phyloP scores from a whole-genome alignment of 2,329 filamentous ascomycete species.

The Hypoxylon sp. region DNA sequence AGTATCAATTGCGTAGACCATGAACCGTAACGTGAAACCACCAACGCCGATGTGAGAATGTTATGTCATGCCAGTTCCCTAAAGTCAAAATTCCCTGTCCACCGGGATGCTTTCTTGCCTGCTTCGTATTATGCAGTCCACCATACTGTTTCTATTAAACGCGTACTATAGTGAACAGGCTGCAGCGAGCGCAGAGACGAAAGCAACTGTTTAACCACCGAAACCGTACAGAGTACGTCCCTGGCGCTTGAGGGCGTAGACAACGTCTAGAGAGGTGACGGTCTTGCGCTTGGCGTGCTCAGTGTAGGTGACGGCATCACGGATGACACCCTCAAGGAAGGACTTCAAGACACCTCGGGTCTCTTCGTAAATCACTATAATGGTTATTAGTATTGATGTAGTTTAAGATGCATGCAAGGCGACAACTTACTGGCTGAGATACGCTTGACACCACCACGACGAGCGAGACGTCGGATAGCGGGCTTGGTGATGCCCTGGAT shows the following conservation, averaged over 20 bases:
- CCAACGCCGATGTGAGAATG: constrained; percentile 45
- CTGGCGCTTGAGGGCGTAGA: constrained; percentile 71
- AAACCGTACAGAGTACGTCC: constrained; percentile 74
- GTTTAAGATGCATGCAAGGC: not conserved
- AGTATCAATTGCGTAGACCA: constrained; percentile 43
- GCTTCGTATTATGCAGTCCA: no score
- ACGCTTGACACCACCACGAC: constrained; percentile 99
- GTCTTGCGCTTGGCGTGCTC: constrained; percentile 85
- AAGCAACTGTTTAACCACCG: constrained; percentile 61
- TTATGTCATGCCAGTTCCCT: constrained; percentile 47
- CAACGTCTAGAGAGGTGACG: constrained; percentile 70
- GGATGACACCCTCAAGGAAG: constrained; percentile 84
- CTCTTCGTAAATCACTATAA: constrained; percentile 75
- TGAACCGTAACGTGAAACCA: constrained; percentile 41
- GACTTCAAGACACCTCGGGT: constrained; percentile 84
- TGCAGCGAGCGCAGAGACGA: not conserved
- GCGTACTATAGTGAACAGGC: constrained; percentile 15
- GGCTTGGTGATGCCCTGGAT: constrained; percentile 99
- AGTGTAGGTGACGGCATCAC: constrained; percentile 82
- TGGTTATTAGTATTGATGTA: constrained; percentile 25
- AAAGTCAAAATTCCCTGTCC: constrained; percentile 28
- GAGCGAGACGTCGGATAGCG: constrained; percentile 96
- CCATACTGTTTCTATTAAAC: no score
- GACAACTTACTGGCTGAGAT: constrained; percentile 83
- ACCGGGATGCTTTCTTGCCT: no score